Base-by-base conservation (phyloP, 2,329 filamentous ascomycete species). In the Xylariales sp. region DNA sequence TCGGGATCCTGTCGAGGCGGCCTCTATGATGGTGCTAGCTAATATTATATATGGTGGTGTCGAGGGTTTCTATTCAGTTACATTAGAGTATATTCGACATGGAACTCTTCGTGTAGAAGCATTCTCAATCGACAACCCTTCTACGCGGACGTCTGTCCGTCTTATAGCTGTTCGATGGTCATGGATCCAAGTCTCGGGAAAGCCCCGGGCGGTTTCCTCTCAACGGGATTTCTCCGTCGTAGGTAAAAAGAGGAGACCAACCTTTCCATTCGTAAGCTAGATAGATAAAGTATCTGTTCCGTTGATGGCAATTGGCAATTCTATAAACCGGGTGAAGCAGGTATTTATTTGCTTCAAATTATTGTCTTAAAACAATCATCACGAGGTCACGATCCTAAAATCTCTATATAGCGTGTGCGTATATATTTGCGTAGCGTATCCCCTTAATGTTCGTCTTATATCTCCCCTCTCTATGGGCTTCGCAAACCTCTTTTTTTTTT, bases 191-290 rank as follows among this genome's bases (percentile, higher is more conserved):
- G 46, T 52, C 52, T 53, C 57, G 57, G 52, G n/a, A 57, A 52
- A 65, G 28, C 49, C 36, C 63, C 64, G 64, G 3, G 36, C 8
- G 5, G 48, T n/a, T 23, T 45, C 16, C 3, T 36, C 39, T 28
- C 12, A 32, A 46, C 63, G 57, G 63, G 45, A 3, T 52, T 56
- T 62, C 34, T 52, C 63, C 63, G 63, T 43, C 8, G 7, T 3
- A 45, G 8, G 58, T 4, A 6, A 18, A 6, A 16, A 36, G 18
- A 7, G 6, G 41, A 30, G 23, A 23, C 32, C 14, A 52, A 18
- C 0, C n/a, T n/a, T 34, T 23, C 48, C 2, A 28, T 10, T 16
- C 23, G 12, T 14, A 28, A 14, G 0, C 16, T 28, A 7, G 6
- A 12, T 14, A 14, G 14, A 10, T 28, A 32, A 32, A 30, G 10